These are phyloP conservation scores for Cryptomeria japonica DNA, from an alignment of 75 land plant species.

Conservation along the genomic window DNA sequence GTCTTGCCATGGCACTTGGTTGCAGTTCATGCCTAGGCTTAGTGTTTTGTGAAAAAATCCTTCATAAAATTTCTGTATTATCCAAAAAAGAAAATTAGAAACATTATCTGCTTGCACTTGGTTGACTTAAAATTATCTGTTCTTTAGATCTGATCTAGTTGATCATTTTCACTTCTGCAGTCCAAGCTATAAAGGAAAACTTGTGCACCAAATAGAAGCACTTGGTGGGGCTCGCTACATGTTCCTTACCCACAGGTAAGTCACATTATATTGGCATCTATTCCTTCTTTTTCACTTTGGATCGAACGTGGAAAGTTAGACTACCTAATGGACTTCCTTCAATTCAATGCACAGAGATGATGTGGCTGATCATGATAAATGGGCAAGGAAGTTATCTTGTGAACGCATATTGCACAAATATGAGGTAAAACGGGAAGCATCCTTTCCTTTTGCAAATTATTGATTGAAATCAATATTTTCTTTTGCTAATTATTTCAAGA, in stretches of 20 bases:
- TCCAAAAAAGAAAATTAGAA: not conserved
- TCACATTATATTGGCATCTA: not conserved
- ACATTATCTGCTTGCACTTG: not conserved
- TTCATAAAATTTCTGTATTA: not conserved
- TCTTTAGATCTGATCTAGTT: not conserved
- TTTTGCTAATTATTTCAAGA: not conserved
- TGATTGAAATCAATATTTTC: not conserved
- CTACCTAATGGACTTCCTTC: not conserved
- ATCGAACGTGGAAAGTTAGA: not conserved
- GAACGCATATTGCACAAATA: slow-evolving; percentile 60
- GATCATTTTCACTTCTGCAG: slow-evolving; percentile 34
- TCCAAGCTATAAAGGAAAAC: slow-evolving; percentile 55
- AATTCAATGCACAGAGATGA: slow-evolving; percentile 63
- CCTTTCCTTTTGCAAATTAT: not conserved
- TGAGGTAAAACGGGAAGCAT: slow-evolving; percentile 46
- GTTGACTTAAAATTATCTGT: not conserved
- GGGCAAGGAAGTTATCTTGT: slow-evolving; percentile 64
- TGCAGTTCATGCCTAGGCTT: not conserved
- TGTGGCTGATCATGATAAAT: slow-evolving; percentile 80
- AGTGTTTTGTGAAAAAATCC: not conserved
- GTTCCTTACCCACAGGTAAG: slow-evolving; percentile 84
- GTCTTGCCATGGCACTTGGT: not conserved
- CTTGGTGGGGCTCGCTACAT: slow-evolving; percentile 85
- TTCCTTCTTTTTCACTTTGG: not conserved
- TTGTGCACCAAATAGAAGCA: slow-evolving; percentile 57